Evolutionary conservation across 306 rosid species (phyloP).

Genomic region (Lathyrus sativus): DNA sequence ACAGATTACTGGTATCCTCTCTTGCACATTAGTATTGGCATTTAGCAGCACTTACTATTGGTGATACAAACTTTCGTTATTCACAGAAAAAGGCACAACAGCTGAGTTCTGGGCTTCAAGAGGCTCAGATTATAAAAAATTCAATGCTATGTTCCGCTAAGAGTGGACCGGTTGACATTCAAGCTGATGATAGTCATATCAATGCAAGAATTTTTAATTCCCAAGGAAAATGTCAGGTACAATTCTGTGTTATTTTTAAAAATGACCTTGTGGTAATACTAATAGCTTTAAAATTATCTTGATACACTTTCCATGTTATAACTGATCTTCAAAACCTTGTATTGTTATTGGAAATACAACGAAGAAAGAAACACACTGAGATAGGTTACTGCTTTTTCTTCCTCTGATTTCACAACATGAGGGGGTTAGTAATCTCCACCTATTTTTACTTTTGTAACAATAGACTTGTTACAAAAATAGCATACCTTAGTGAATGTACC

Average conservation of each 20-base stretch:
- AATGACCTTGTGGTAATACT: constrained; percentile 20
- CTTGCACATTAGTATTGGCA: constrained; percentile 34
- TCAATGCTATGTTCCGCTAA: constrained; percentile 38
- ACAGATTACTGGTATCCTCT: constrained; percentile 62
- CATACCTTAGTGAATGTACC: neutral
- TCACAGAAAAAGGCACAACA: constrained; percentile 61
- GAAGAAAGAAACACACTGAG: constrained; percentile 4
- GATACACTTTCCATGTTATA: neutral
- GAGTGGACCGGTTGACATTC: constrained; percentile 42
- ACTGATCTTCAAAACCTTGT: neutral
- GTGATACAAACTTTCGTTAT: constrained; percentile 38
- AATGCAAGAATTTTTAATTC: constrained; percentile 40
- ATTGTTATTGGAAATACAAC: neutral
- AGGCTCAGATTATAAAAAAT: constrained; percentile 62
- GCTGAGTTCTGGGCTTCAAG: constrained; percentile 64
- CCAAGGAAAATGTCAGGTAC: constrained; percentile 62
- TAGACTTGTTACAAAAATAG: neutral
- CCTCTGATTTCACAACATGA: neutral
- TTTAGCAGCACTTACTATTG: constrained; percentile 30
- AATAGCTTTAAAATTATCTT: neutral
- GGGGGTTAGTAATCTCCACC: constrained; percentile 1
- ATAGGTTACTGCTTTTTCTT: neutral
- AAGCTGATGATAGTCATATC: constrained; percentile 40
- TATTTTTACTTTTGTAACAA: neutral
- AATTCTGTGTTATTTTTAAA: neutral